These are phyloP conservation scores for Amanita fuliginea DNA, from an alignment of 768 basidiomycete genomes.

Conservation along the genomic window DNA sequence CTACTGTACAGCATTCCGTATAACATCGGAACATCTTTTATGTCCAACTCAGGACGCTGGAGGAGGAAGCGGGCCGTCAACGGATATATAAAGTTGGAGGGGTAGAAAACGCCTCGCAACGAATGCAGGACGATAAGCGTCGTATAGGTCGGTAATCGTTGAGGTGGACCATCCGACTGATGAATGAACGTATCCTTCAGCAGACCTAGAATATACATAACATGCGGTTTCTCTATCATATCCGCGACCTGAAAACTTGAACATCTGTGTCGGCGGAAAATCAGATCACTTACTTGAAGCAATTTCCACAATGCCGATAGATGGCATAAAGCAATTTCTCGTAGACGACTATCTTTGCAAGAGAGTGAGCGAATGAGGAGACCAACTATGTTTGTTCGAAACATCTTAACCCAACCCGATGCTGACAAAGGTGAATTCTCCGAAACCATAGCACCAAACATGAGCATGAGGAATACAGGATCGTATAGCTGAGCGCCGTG, in stretches of 20 bases:
- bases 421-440: conserved; percentile 47
- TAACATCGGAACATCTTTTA: conserved; percentile 80
- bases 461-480: conserved; percentile 60
- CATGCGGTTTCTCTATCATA: conserved; percentile 71
- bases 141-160: conserved; percentile 64
- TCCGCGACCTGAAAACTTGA: conserved; percentile 33
- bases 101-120: conserved; percentile 73
- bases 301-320: conserved; percentile 48
- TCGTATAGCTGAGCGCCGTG: conserved; percentile 54
- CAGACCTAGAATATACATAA: conserved; percentile 56
- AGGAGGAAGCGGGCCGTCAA: conserved; percentile 80
- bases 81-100: conserved; percentile 83
- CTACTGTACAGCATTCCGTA: conserved; percentile 80
- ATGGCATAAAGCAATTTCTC: conserved; percentile 50
- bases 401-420: conserved; percentile 77
- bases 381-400: conserved; percentile 70
- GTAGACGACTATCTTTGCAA: conserved; percentile 46
- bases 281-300: conserved; percentile 43
- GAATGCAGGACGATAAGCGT: conserved; percentile 80
- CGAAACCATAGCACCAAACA: conserved; percentile 57
- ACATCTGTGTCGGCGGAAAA: background rate
- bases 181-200: conserved; percentile 47
- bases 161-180: conserved; percentile 26
- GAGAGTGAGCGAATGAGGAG: conserved; percentile 66
- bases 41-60: conserved; percentile 77